A percentile compares a stretch with the other conserved stretches of the same genome.
phyloP scores from a whole-genome alignment of 1,284 basidiomycete species.

The Peniophora sp. region DNA sequence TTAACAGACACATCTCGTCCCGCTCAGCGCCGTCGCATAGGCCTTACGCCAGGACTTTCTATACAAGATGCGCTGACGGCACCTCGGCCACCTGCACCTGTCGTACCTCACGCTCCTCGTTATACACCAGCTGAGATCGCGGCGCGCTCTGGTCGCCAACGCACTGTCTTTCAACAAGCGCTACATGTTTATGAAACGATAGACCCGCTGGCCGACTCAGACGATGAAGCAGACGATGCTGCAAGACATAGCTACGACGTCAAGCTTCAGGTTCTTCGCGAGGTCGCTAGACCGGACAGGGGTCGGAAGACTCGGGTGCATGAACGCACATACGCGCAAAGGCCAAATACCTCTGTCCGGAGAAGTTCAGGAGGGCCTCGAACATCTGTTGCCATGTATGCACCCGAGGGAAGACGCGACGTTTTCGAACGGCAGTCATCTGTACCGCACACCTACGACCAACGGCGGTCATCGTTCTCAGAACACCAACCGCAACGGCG shows the following conservation, averaged over 20 bases:
- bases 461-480: no score
- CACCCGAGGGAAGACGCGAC: no score
- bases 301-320: no score
- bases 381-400: no score
- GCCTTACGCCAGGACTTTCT: background rate
- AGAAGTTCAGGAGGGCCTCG: no score
- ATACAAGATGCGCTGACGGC: background rate
- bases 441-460: no score
- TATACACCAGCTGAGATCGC: background rate
- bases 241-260: slow-evolving; percentile 40
- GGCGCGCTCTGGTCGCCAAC: slow-evolving; percentile 15
- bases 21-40: background rate
- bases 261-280: background rate
- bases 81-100: background rate
- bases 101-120: background rate
- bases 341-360: no score
- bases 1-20: background rate
- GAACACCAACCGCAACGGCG: no score
- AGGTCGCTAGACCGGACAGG: background rate
- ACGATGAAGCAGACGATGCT: slow-evolving; percentile 52
- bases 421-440: no score
- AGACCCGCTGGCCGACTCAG: slow-evolving; percentile 47
- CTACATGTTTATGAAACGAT: slow-evolving; percentile 47
- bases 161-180: slow-evolving; percentile 44
- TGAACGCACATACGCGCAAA: no score